phyloP scores from a whole-genome alignment of 495 filamentous ascomycete genomes.

The Podospora didyma region DNA sequence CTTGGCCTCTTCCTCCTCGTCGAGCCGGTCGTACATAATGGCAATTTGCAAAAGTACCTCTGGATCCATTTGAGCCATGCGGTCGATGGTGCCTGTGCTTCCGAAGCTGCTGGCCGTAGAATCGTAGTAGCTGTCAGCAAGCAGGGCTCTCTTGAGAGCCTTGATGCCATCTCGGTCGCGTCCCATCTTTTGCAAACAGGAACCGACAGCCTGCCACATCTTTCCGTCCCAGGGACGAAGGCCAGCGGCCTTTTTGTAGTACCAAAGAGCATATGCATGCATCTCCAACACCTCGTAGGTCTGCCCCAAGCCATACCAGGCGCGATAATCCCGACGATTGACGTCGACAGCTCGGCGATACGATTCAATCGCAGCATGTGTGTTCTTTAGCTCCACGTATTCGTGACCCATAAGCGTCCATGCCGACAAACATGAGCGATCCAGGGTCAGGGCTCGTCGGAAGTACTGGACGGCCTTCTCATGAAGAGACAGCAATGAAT shows the following conservation, averaged over 20 bases:
- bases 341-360: conserved; percentile 95
- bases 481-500: conserved; percentile 85
- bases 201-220: conserved; percentile 97
- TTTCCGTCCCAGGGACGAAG: conserved; percentile 90
- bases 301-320: conserved; percentile 97
- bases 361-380: conserved; percentile 94
- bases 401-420: conserved; percentile 99
- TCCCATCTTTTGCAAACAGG: conserved; percentile 83
- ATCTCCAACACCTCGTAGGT: conserved; percentile 98
- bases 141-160: conserved; percentile 85
- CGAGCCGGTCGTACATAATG: conserved; percentile 75
- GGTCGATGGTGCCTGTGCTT: conserved; percentile 28
- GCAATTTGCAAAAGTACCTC: conserved; percentile 89
- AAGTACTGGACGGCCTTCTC: conserved; percentile 99
- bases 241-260: conserved; percentile 92
- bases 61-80: conserved; percentile 68
- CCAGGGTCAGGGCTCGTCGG: conserved; percentile 89
- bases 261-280: conserved; percentile 94
- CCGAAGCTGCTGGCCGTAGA: conserved; percentile 46
- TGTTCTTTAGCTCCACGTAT: conserved; percentile 99
- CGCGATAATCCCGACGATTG: conserved; percentile 94
- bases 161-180: conserved; percentile 83
- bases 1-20: conserved; percentile 71
- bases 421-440: conserved; percentile 85
- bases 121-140: conserved; percentile 78